These are phyloP conservation scores for Hygrocybe punicea DNA, from an alignment of 768 basidiomycete genomes.

Conservation along the genomic window DNA sequence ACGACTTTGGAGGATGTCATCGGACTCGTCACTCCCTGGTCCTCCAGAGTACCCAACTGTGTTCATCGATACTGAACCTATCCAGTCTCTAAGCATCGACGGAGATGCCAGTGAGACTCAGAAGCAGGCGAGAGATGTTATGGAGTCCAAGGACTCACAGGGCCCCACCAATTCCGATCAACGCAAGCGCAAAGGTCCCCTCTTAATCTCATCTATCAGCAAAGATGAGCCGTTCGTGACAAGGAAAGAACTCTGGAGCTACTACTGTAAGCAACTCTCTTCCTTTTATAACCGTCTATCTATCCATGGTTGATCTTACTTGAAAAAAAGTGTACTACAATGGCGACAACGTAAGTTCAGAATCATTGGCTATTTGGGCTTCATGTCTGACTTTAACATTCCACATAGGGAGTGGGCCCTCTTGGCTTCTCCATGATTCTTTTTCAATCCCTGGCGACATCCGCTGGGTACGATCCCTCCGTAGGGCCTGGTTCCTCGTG, in stretches of 20 bases:
- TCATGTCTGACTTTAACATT: not conserved
- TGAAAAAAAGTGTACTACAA: constrained; percentile 67
- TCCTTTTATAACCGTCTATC: not conserved
- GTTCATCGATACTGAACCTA: too few relatives aligned
- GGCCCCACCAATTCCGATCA: not conserved
- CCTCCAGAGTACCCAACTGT: too few relatives aligned
- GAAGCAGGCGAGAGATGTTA: too few relatives aligned
- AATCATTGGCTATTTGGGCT: not conserved
- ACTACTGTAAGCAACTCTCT: constrained; percentile 54
- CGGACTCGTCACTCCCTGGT: too few relatives aligned
- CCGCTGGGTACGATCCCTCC: constrained; percentile 72
- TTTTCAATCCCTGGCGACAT: constrained; percentile 68
- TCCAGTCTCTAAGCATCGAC: too few relatives aligned
- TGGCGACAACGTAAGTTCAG: constrained; percentile 64
- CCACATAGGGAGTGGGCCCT: constrained; percentile 64
- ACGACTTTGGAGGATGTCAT: too few relatives aligned
- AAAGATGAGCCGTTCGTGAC: not conserved
- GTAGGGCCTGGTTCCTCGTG: constrained; percentile 71
- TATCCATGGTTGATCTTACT: not conserved
- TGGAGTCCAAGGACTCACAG: too few relatives aligned
- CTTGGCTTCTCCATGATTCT: constrained; percentile 65
- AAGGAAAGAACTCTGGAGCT: constrained; percentile 73
- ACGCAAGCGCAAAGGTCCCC: not conserved
- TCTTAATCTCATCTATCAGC: not conserved
- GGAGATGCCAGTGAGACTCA: too few relatives aligned